Percentiles rank a stretch among this genome's conserved stretches.
phyloP scores from a whole-genome alignment of 129 eudicot species.

The Centaurea solstitialis region DNA sequence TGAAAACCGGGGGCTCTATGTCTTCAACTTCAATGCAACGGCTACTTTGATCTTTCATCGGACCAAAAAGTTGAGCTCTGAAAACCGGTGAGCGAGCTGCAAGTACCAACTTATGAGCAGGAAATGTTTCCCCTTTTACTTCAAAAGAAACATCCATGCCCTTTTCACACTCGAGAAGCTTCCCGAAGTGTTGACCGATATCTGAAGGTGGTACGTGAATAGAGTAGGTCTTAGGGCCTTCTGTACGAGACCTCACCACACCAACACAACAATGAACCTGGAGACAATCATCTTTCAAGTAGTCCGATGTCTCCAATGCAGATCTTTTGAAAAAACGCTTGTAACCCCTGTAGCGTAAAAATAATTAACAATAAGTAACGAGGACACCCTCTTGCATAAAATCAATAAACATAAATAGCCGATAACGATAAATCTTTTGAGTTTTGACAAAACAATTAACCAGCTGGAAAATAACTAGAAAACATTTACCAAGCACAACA shows the following conservation, averaged over 20 bases:
- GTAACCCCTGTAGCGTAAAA: slow-evolving; percentile 65
- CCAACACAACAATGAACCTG: slow-evolving; percentile 85
- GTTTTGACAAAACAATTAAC: neutral
- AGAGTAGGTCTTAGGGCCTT: slow-evolving; percentile 72
- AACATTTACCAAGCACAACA: neutral
- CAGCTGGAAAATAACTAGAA: neutral
- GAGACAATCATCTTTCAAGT: slow-evolving; percentile 85
- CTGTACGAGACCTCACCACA: slow-evolving; percentile 69
- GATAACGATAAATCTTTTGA: neutral
- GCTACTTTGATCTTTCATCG: slow-evolving; percentile 71
- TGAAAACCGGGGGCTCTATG: slow-evolving; percentile 69
- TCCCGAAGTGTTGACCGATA: slow-evolving; percentile 81
- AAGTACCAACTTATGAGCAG: slow-evolving; percentile 81
- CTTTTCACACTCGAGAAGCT: slow-evolving; percentile 69
- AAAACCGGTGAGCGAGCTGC: slow-evolving; percentile 96
- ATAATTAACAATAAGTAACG: neutral
- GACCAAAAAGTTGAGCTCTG: slow-evolving; percentile 87
- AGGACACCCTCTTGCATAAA: neutral
- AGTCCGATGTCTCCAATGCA: slow-evolving; percentile 71
- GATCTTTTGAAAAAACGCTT: slow-evolving; percentile 70
- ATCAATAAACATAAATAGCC: neutral
- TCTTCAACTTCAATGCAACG: slow-evolving; percentile 61
- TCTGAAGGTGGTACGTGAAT: slow-evolving; percentile 72
- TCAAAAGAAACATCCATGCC: slow-evolving; percentile 70
- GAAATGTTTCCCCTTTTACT: slow-evolving; percentile 65